These are phyloP conservation scores for Peniophora sp. DNA, from an alignment of 1,284 basidiomycete genomes.

Conservation along the genomic window DNA sequence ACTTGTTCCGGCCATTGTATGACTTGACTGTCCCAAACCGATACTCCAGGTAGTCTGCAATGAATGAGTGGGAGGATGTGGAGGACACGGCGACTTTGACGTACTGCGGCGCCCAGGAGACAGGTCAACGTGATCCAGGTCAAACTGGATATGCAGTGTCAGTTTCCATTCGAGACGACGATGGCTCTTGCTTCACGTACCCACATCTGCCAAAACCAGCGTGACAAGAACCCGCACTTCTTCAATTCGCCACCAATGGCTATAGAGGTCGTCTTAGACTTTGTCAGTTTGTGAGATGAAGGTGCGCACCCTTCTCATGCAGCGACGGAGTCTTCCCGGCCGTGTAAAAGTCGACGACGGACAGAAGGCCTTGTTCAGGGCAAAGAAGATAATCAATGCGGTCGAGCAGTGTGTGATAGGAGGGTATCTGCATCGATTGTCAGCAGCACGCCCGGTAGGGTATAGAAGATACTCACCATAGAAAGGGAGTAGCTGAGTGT, in stretches of 20 bases:
- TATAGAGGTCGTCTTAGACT: background rate
- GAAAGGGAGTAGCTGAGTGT: slow-evolving; percentile 71
- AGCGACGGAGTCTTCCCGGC: slow-evolving; percentile 50
- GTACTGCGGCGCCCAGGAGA: slow-evolving; percentile 49
- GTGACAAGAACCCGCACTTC: slow-evolving; percentile 65
- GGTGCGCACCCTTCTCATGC: slow-evolving; percentile 27
- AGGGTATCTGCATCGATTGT: slow-evolving; percentile 41
- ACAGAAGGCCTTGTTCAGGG: slow-evolving; percentile 54
- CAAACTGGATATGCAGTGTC: slow-evolving; percentile 41
- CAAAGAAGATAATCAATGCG: slow-evolving; percentile 65
- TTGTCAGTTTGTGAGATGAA: background rate
- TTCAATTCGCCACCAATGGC: slow-evolving; percentile 69
- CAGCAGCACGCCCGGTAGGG: slow-evolving; percentile 16
- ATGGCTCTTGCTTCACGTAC: background rate
- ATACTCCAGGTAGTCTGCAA: slow-evolving; percentile 67
- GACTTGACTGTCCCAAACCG: slow-evolving; percentile 70
- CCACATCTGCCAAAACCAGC: slow-evolving; percentile 79
- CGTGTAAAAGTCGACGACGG: slow-evolving; percentile 79
- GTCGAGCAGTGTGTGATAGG: slow-evolving; percentile 51
- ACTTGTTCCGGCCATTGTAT: slow-evolving; percentile 67
- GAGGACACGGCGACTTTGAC: background rate
- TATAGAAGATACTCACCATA: slow-evolving; percentile 38
- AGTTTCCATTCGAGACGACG: slow-evolving; percentile 1
- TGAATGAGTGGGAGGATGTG: background rate
- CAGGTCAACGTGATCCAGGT: slow-evolving; percentile 70